Evolutionary conservation across 345 rosid genomes (phyloP), one percentile per base, ranked within the genome.

Genomic region (Salix brachista): DNA sequence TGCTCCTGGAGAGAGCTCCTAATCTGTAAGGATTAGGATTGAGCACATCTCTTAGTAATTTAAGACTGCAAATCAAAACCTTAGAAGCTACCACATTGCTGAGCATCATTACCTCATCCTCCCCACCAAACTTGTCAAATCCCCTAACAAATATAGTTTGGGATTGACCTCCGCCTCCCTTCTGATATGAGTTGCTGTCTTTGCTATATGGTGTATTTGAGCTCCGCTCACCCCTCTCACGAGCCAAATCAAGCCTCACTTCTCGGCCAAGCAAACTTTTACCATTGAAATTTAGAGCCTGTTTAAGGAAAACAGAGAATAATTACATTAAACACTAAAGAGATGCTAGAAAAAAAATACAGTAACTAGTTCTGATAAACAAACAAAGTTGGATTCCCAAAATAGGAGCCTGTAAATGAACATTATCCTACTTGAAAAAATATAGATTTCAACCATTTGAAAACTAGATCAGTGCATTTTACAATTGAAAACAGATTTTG

Each of bases 201-300:
- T 81, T 85, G 65, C 97, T 89, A 73, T 77, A 83, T 30, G 98
- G 97, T n/a, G 94, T 89, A 71, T 81, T 85, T 13, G 92, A 73
- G 39, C 48, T 37, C 37, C 68, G 70, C 3, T 74, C 81, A 1
- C 92, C 93, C 78, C 96, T 88, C 69, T 86, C 95, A 0, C 80
- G 79, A 10, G 99, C 99, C 30, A 91, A 0, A 86, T 92, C 98
- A 80, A 96, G 89, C 75, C 80, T 92, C 74, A 96, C 16, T 5
- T 78, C 74, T 68, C 99, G 93, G 19, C 84, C 88, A 4, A 73
- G 75, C 19, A 93, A 72, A 77, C 62, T 23, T 41, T 74, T 76
- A 50, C 99, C 99, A 80, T 87, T 75, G 21, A 86, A 78, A 26
- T 87, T 84, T 23, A 91, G 77, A 9, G 91, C 98, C 99, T 96